A percentile compares a stretch with the other conserved stretches of the same genome.
phyloP scores from a whole-genome alignment of 1,139 yeast genomes.

The Yamadazyma spencermartinsiae region DNA sequence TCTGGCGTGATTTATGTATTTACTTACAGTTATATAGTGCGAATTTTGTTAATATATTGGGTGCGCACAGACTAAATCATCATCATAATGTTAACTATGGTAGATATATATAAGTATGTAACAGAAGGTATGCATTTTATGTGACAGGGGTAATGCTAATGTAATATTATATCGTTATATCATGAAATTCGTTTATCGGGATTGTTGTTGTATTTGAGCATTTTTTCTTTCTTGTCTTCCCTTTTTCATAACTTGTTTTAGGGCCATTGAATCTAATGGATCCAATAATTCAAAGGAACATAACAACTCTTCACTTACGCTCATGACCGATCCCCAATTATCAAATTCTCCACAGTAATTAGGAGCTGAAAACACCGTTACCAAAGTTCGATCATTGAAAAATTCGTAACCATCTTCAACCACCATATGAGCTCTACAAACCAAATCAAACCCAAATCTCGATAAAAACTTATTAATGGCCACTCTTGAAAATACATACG shows the following conservation, averaged over 20 bases:
- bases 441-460: conserved; percentile 89
- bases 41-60: too few relatives aligned
- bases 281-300: conserved; percentile 92
- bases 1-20: too few relatives aligned
- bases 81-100: too few relatives aligned
- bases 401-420: conserved; percentile 98
- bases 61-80: too few relatives aligned
- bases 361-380: conserved; percentile 95
- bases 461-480: conserved; percentile 89
- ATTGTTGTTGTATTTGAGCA: conserved; percentile 32
- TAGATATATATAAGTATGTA: too few relatives aligned
- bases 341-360: conserved; percentile 98
- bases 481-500: conserved; percentile 90
- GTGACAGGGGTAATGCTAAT: neutral
- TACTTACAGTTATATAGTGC: too few relatives aligned
- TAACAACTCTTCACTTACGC: conserved; percentile 86
- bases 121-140: neutral
- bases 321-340: conserved; percentile 99
- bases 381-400: conserved; percentile 88
- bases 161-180: neutral
- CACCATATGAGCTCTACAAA: conserved; percentile 98
- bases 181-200: neutral
- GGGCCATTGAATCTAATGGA: conserved; percentile 89
- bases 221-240: conserved; percentile 76
- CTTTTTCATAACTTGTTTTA: conserved; percentile 89